A percentile compares a stretch with the other conserved stretches of the same genome.
phyloP scores from a whole-genome alignment of 1,284 basidiomycete genomes.

The Boletus semigastroideus region DNA sequence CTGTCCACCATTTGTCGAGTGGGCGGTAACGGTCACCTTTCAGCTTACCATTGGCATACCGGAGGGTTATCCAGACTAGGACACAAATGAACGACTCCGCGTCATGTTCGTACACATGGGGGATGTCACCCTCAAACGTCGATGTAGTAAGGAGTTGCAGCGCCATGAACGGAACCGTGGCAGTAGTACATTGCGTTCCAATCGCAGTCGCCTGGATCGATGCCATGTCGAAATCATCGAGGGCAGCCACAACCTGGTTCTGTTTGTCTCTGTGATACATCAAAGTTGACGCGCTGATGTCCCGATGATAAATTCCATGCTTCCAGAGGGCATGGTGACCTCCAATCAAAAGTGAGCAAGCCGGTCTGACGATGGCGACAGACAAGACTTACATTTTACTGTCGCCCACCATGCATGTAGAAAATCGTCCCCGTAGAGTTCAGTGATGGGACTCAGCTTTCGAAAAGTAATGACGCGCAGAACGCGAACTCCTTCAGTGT shows the following conservation, averaged over 20 bases:
- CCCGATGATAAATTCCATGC: neutral
- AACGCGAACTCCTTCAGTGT: neutral
- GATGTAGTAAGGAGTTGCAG: constrained; percentile 22
- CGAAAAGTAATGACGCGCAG: constrained; percentile 11
- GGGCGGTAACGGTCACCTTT: too few relatives aligned
- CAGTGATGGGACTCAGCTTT: constrained; percentile 5
- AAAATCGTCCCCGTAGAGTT: constrained; percentile 6
- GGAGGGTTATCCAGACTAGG: neutral
- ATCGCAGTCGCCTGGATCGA: neutral
- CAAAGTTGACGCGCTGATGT: neutral
- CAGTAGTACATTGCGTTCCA: constrained; percentile 22
- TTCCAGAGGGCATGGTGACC: neutral
- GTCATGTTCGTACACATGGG: constrained; percentile 31
- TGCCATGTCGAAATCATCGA: constrained; percentile 24
- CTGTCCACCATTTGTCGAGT: too few relatives aligned
- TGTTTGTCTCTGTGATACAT: neutral
- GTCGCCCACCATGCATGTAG: constrained; percentile 6
- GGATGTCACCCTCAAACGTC: constrained; percentile 11
- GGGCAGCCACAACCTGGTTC: constrained; percentile 17
- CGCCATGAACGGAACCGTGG: constrained; percentile 35
- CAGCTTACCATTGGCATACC: too few relatives aligned
- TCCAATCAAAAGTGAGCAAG: neutral
- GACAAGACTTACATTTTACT: constrained; percentile 3
- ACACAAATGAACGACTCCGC: constrained; percentile 23
- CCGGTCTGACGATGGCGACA: neutral